A percentile compares a stretch with the other conserved stretches of the same genome.
Conservation (phyloP, 2,329 filamentous ascomycete genomes). For the Fusarium siculi region DNA sequence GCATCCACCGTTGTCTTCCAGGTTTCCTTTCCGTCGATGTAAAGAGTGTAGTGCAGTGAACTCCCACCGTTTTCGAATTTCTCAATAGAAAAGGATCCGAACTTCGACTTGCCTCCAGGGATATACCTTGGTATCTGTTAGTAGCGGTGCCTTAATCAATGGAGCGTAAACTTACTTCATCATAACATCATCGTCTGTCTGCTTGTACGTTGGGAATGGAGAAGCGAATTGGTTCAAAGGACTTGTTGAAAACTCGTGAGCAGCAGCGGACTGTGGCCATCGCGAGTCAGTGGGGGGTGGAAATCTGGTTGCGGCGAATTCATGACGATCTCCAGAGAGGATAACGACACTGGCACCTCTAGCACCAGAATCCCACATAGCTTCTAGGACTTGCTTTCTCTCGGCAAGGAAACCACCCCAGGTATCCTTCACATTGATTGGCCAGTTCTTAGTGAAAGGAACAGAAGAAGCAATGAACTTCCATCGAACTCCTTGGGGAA, state of each 20-base stretch:
- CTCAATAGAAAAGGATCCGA: slow-evolving; percentile 78
- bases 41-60: slow-evolving; percentile 82
- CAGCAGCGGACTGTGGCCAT: slow-evolving; percentile 72
- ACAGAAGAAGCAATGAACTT: slow-evolving; percentile 92
- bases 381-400: slow-evolving; percentile 81
- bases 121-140: slow-evolving; percentile 67
- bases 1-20: slow-evolving; percentile 75
- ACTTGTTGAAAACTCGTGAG: slow-evolving; percentile 92
- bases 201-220: slow-evolving; percentile 83
- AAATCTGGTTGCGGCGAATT: slow-evolving; percentile 90
- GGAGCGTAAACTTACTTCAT: slow-evolving; percentile 73
- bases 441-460: slow-evolving; percentile 98
- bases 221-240: slow-evolving; percentile 95
- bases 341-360: slow-evolving; percentile 82
- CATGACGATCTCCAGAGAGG: slow-evolving; percentile 92
- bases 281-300: slow-evolving; percentile 68
- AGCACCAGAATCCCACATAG: slow-evolving; percentile 89
- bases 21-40: slow-evolving; percentile 80
- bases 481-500: slow-evolving; percentile 85
- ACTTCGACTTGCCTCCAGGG: slow-evolving; percentile 88
- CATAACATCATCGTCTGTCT: slow-evolving; percentile 81
- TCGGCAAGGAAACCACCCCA: slow-evolving; percentile 94
- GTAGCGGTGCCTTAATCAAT: background rate
- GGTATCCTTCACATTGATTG: slow-evolving; percentile 85
- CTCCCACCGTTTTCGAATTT: slow-evolving; percentile 69